Evolutionary conservation across 441 rosid genomes (phyloP).

Genomic region (Erodium trifolium): DNA sequence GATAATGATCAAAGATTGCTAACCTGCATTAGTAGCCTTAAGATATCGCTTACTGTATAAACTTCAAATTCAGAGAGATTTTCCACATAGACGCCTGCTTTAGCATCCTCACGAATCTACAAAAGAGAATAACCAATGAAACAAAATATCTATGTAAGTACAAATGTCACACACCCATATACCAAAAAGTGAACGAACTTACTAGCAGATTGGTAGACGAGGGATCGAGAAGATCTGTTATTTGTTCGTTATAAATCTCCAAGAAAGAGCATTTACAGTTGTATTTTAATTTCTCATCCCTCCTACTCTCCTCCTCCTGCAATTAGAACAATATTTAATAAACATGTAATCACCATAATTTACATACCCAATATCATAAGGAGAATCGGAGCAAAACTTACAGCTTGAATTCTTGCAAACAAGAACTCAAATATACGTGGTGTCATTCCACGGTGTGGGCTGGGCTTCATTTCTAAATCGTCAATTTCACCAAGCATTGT

Average conservation of each 20-base stretch:
- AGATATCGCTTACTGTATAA: constrained; percentile 64
- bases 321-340: constrained; percentile 17
- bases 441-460: constrained; percentile 88
- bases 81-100: constrained; percentile 86
- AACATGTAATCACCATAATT: constrained; percentile 5
- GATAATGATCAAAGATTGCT: constrained; percentile 13
- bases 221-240: constrained; percentile 91
- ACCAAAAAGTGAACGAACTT: constrained; percentile 24
- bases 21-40: constrained; percentile 83
- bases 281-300: constrained; percentile 81
- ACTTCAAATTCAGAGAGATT: constrained; percentile 94
- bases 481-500: constrained; percentile 93
- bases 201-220: constrained; percentile 76
- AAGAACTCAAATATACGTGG: constrained; percentile 96
- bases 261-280: constrained; percentile 96
- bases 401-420: constrained; percentile 98
- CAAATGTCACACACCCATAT: not conserved
- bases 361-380: constrained; percentile 14
- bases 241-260: constrained; percentile 93
- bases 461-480: constrained; percentile 76
- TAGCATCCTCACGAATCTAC: constrained; percentile 88
- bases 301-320: constrained; percentile 96
- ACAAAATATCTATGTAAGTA: not conserved
- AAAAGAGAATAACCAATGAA: constrained; percentile 18
- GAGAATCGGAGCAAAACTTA: constrained; percentile 25